Evolutionary conservation across 306 rosid genomes (phyloP), one percentile per base, ranked within the genome.

Genomic region (Neltuma alba): DNA sequence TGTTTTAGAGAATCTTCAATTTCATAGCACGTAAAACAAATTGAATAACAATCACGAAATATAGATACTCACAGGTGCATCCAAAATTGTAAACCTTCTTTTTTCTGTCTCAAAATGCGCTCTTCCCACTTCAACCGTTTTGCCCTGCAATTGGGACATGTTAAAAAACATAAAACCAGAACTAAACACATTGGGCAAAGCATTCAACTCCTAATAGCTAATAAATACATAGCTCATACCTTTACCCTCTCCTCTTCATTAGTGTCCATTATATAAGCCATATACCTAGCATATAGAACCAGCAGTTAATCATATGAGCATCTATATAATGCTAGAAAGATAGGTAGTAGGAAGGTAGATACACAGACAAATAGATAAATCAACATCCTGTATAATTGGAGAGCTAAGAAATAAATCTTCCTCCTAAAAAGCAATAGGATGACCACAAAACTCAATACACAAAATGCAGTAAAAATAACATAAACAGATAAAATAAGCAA

Each of bases 231-330:
- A 47, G 18, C 70, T 12, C 85, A 21, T 86, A 93, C 99, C 97
- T 96, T 96, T 40, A 61, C 84, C 84, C 99, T 91, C 88, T 96
- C 99, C 82, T 96, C 98, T 76, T 96, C 98, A 76, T 96, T 96
- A 63, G 99, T 96, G 88, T 96, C 99, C 99, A 96, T 96, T 73
- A 96, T 93, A 85, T 90, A 96, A 1, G 99, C 99, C 99, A 96
- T 96, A 72, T 96, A 96, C 99, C 99, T 96, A 77, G 25, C 77
- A 83, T 63, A 85, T 64, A 70, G 69, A 80, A 58, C 75, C 67
- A 72, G 41, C 50, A 44, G 76, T 73, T 55, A 75, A 81, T 65
- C 38, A 63, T 41, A 76, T 65, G 48, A 9, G 2, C 25, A 7
- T 25, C 3, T 52, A n/a, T 7, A 54, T 54, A 21, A 21, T 54